Conservation (phyloP, 2,329 filamentous ascomycete species). For the Gnomoniopsis sp. region DNA sequence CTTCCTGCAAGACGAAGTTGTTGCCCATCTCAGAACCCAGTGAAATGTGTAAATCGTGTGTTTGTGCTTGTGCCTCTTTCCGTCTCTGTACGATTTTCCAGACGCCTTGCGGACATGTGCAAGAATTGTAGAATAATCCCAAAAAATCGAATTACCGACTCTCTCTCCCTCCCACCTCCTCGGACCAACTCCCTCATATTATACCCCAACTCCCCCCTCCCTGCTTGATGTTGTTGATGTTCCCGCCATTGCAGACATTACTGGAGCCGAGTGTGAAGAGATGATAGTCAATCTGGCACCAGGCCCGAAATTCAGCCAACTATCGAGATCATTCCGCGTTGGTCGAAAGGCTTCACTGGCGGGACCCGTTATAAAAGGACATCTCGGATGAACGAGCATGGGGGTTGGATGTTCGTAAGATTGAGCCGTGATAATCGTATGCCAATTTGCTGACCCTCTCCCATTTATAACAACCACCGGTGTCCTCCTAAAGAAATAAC, state of each 20-base stretch:
- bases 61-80: background rate
- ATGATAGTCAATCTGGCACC: conserved; percentile 3
- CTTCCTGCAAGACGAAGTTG: background rate
- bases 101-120: conserved; percentile 1
- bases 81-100: conserved; percentile 1
- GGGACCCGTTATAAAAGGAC: background rate
- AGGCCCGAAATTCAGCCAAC: conserved; percentile 4
- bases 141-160: background rate
- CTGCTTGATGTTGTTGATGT: background rate
- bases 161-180: too few relatives aligned
- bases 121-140: background rate
- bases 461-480: background rate
- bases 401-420: conserved; percentile 11
- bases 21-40: background rate
- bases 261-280: background rate
- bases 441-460: conserved; percentile 2
- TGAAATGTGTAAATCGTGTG: background rate
- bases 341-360: background rate
- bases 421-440: conserved; percentile 12
- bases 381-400: conserved; percentile 2
- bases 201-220: background rate
- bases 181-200: background rate
- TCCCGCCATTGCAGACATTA: conserved; percentile 11
- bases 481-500: conserved; percentile 3
- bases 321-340: background rate